Evolutionary conservation across 768 basidiomycete species (phyloP).

Genomic region (Serendipita sp.): DNA sequence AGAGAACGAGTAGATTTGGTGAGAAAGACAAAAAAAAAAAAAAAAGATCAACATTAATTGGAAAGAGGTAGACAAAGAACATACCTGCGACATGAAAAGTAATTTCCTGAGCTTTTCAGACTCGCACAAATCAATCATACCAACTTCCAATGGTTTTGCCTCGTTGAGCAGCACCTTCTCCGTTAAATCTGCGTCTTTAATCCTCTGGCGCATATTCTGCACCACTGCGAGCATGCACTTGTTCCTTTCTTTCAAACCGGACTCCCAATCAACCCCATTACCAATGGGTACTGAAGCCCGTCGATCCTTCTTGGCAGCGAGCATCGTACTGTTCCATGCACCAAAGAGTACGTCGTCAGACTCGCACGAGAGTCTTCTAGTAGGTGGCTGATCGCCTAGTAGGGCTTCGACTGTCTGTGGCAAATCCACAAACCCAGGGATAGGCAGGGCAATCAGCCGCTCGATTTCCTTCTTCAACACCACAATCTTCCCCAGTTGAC

Average conservation of each 20-base stretch:
- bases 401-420: constrained; percentile 24
- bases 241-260: constrained; percentile 19
- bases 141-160: constrained; percentile 24
- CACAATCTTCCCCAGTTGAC: constrained; percentile 30
- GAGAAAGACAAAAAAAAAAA: too few species aligned
- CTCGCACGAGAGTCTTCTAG: constrained; percentile 17
- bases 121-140: constrained; percentile 33
- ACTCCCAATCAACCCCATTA: not conserved
- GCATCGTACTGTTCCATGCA: constrained; percentile 14
- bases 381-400: constrained; percentile 9
- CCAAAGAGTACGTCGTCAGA: constrained; percentile 27
- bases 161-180: constrained; percentile 28
- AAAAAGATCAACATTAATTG: too few species aligned
- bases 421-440: constrained; percentile 35
- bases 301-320: constrained; percentile 6
- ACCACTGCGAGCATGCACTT: constrained; percentile 22
- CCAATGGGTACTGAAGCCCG: constrained; percentile 18
- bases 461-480: constrained; percentile 31
- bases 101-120: constrained; percentile 28
- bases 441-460: constrained; percentile 30
- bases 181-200: constrained; percentile 12
- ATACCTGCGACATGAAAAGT: constrained; percentile 38
- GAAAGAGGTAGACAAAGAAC: not conserved
- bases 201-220: constrained; percentile 20
- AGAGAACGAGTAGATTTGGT: too few species aligned